Evolutionary conservation across 2,329 filamentous ascomycete species (phyloP), one percentile per base, ranked within the genome.

Genomic region (Xylariaceae sp.): DNA sequence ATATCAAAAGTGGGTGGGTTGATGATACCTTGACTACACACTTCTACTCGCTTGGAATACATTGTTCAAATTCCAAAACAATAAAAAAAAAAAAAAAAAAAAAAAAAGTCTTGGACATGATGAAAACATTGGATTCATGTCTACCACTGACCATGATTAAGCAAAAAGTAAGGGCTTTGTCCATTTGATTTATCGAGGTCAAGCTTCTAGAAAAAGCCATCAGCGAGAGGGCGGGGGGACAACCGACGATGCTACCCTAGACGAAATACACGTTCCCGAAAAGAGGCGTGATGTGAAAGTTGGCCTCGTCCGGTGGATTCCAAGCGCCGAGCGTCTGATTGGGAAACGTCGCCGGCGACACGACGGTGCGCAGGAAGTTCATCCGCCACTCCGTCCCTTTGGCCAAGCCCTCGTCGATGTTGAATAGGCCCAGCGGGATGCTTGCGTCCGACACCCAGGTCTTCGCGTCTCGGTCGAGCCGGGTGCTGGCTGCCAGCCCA

Each of bases 361-460:
- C 74, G 32, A 76, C 64, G 2, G 75, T 79, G 44, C 76, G 70
- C 65, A 79, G 76, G 59, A 79, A 79, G 62, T 79, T 78, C 75
- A 79, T 78, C 54, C 76, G 70, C 76, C 76, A 79, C 57, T 68
- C 51, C 0, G 75, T 78, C 27, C 74, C 73, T 56, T 67, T 65
- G 1, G 73, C 74, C 58, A 65, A 55, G 41, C 74, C 73, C 3
- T 65, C 55, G 52, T 78, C 73, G 30, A 79, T 73, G 53, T 78
- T 78, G 68, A 79, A 79, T 6, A 79, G 65, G 2, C 70, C 75
- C n/a, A 79, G 65, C 0, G 76, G 76, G 40, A 79, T 73, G 30
- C 56, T 64, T 4, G 71, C 70, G 2, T 67, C 57, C 46, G 76
- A 77, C 1, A 66, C 60, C 76, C 76, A 79, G 7, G 61, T 69